Conservation (phyloP, 2,329 filamentous ascomycete genomes). For the Colletotrichum trifolii region DNA sequence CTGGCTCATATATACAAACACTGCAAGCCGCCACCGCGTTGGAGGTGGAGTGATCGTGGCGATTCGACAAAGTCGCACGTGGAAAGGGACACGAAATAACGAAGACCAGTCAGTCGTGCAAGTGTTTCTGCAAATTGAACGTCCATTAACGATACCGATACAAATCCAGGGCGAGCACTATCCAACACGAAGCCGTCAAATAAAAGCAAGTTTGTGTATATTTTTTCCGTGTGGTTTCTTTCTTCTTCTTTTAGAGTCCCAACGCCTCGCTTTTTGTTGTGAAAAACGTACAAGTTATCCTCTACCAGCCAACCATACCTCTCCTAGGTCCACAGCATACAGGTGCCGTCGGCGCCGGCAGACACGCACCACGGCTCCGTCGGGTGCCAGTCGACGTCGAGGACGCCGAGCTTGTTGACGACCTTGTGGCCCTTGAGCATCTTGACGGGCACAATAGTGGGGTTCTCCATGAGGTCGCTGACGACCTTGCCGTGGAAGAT, state of each 20-base stretch:
- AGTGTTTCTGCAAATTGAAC: conserved; percentile 11
- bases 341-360: conserved; percentile 93
- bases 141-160: conserved; percentile 27
- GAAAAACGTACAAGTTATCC: conserved; percentile 30
- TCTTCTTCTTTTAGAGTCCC: conserved; percentile 29
- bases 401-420: conserved; percentile 84
- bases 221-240: conserved; percentile 13
- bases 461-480: conserved; percentile 94
- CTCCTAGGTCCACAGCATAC: conserved; percentile 82
- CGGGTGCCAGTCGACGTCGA: conserved; percentile 97
- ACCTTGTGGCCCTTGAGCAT: conserved; percentile 91
- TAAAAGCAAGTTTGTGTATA: neutral
- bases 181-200: conserved; percentile 4
- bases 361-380: conserved; percentile 93
- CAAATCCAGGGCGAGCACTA: conserved; percentile 15
- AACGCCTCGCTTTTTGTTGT: conserved; percentile 34
- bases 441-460: conserved; percentile 95
- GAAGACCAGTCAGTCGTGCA: neutral
- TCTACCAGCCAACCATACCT: conserved; percentile 25
- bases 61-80: too few relatives aligned
- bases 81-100: too few relatives aligned
- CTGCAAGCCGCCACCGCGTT: too few relatives aligned
- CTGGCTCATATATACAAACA: too few relatives aligned
- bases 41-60: too few relatives aligned
- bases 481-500: conserved; percentile 98